Evolutionary conservation across 352 stramenopile genomes (phyloP), one percentile per base, ranked within the genome.

Genomic region (Halophytophthora batemanensis): DNA sequence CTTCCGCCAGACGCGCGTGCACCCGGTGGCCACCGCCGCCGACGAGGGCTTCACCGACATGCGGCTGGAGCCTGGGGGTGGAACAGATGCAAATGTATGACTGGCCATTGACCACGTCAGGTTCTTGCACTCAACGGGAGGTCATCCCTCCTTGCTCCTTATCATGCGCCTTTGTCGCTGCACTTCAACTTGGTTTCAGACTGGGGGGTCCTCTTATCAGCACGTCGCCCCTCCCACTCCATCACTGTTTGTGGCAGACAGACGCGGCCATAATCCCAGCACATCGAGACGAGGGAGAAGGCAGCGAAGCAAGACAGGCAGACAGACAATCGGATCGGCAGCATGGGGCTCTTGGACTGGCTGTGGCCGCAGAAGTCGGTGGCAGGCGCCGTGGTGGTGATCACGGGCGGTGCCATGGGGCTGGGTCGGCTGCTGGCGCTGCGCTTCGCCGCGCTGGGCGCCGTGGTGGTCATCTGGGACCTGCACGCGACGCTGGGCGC

Each of bases 361-460:
- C 62, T 74, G 35, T 74, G 56, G 60, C 64, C 57, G 28, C 58
- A 71, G 36, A 82, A 82, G 28, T 67, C 69, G 18, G 72, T 83
- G 31, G 63, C 66, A 38, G 69, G 59, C n/a, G 45, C 81, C 18
- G 64, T 84, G 21, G 68, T 84, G 45, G 64, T 84, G 39, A 60
- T 84, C 59, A 81, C 73, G 4, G 73, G 73, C 18, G 73, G 73
- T 19, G 73, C 67, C 45, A 84, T 81, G 70, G 73, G 73, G 2
- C 61, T 84, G 22, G 68, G 69, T 5, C 69, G 69, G 33, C 56
- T 79, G 29, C 23, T 79, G 25, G 55, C 65, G 18, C 65, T 79
- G n/a, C 59, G 60, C 4, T 76, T 79, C 47, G 69, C 65, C 17
- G 42, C 47, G 0, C 49, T 75, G 11, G 69, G 62, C 18, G 65